Conservation (phyloP, 2,329 filamentous ascomycete species). For the Ilyonectria mors-panacis region DNA sequence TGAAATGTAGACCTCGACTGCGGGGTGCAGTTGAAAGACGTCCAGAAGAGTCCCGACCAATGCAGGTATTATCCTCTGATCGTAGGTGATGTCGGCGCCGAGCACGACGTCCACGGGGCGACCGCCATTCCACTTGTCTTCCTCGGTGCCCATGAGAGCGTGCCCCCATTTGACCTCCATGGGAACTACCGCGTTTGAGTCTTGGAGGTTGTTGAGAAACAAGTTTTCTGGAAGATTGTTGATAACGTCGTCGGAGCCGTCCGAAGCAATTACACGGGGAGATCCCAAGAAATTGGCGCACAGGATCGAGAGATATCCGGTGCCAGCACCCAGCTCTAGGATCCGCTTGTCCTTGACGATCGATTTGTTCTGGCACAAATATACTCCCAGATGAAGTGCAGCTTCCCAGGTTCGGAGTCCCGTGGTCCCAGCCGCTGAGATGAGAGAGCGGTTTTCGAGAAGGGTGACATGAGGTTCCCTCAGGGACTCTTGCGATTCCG, state of each 20-base stretch:
- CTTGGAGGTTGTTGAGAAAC: conserved; percentile 76
- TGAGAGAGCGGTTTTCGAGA: conserved; percentile 77
- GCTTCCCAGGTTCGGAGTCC: conserved; percentile 88
- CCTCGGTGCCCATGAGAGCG: conserved; percentile 70
- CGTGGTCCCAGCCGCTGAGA: conserved; percentile 81
- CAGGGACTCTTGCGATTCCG: background rate
- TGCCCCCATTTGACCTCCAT: conserved; percentile 77
- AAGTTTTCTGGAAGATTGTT: conserved; percentile 77
- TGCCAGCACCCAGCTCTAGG: conserved; percentile 83
- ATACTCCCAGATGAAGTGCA: conserved; percentile 79
- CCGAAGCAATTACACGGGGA: conserved; percentile 75
- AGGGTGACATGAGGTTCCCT: conserved; percentile 66
- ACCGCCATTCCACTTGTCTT: conserved; percentile 65
- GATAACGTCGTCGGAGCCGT: conserved; percentile 82
- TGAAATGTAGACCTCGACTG: conserved; percentile 74
- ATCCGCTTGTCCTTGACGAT: conserved; percentile 70
- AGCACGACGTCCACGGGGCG: conserved; percentile 73
- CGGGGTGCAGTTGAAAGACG: conserved; percentile 70
- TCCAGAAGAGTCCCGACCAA: conserved; percentile 76
- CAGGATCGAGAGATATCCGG: conserved; percentile 81
- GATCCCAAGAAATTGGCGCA: conserved; percentile 78
- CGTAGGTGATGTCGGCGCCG: conserved; percentile 86
- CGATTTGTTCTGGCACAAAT: conserved; percentile 66
- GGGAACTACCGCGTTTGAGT: conserved; percentile 59
- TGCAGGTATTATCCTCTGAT: conserved; percentile 73